Evolutionary conservation across 2,329 filamentous ascomycete genomes (phyloP).

Genomic region (Elsinoe batatas): DNA sequence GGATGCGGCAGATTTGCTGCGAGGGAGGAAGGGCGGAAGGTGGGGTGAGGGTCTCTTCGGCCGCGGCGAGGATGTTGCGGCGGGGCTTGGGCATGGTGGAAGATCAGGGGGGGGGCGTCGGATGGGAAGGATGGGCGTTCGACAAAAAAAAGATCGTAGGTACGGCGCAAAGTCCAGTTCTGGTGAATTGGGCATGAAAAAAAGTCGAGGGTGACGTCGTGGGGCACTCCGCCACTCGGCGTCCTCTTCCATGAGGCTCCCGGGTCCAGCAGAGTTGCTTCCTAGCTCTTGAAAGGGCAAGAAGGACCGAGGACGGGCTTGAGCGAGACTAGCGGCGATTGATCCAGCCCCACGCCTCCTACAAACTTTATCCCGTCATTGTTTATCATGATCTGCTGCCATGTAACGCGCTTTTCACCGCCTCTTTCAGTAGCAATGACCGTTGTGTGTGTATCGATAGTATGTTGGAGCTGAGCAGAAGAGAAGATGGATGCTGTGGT

Average conservation of each 20-base stretch:
- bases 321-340: background rate
- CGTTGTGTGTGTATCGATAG: slow-evolving; percentile 9
- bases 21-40: slow-evolving; percentile 43
- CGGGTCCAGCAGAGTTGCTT: background rate
- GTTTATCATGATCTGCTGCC: slow-evolving; percentile 10
- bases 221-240: too few species aligned
- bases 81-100: slow-evolving; percentile 61
- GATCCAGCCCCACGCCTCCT: background rate
- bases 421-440: background rate
- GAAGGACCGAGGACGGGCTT: background rate
- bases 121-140: too few species aligned
- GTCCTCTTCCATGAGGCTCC: background rate
- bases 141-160: too few species aligned
- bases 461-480: background rate
- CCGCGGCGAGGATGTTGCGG: slow-evolving; percentile 66
- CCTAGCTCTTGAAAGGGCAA: background rate
- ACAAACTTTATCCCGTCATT: slow-evolving; percentile 3
- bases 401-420: slow-evolving; percentile 4
- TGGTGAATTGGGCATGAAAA: too few species aligned
- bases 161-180: too few species aligned
- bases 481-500: background rate
- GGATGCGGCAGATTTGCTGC: slow-evolving; percentile 63
- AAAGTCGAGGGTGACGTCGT: too few species aligned
- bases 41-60: slow-evolving; percentile 57
- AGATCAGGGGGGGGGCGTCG: background rate